These are phyloP conservation scores for Lachancea waltii DNA, from an alignment of 805 yeast genomes.

Conservation along the genomic window DNA sequence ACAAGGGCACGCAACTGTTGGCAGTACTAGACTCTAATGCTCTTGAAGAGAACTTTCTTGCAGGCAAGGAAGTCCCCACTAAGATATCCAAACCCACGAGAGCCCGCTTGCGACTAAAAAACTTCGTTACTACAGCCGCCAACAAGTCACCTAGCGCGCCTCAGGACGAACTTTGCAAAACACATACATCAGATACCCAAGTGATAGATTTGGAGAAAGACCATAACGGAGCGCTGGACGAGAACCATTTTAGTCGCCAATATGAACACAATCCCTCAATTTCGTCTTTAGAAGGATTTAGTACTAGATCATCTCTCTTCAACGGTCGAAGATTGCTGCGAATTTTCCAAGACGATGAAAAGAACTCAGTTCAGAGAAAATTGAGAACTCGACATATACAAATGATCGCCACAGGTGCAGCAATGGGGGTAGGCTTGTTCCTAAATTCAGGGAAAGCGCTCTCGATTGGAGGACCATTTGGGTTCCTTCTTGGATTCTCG, in stretches of 20 bases:
- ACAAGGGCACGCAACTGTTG: constrained; percentile 14
- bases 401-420: constrained; percentile 62
- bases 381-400: constrained; percentile 49
- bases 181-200: constrained; percentile 6
- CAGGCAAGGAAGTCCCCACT: constrained; percentile 11
- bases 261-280: constrained; percentile 1
- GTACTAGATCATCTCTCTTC: no score
- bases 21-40: constrained; percentile 16
- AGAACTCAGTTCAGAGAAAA: constrained; percentile 43
- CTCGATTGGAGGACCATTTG: constrained; percentile 49
- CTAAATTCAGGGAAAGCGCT: constrained; percentile 56
- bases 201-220: constrained; percentile 12
- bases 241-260: background rate
- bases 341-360: constrained; percentile 10
- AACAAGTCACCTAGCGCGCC: background rate
- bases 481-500: constrained; percentile 49
- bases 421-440: constrained; percentile 59
- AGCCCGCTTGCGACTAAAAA: background rate
- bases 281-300: no score
- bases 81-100: background rate
- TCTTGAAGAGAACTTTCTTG: constrained; percentile 14
- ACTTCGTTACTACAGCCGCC: background rate
- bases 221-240: constrained; percentile 7
- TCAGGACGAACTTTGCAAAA: background rate
- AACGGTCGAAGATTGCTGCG: no score